These are phyloP conservation scores for Boletellus ananiceps DNA, from an alignment of 768 basidiomycete genomes.

Conservation along the genomic window DNA sequence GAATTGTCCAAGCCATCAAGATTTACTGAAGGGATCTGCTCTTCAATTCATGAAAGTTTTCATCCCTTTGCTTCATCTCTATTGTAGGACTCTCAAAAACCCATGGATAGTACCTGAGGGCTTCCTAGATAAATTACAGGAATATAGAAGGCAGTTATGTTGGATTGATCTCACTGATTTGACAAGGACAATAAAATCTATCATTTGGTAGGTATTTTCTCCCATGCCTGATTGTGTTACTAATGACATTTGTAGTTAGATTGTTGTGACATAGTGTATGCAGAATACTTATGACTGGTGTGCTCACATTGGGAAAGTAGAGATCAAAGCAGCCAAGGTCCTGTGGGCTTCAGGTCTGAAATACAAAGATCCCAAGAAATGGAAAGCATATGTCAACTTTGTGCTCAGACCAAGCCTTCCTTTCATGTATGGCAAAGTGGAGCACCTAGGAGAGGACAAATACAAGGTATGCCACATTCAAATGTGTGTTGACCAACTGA, in stretches of 20 bases:
- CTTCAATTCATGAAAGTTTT: background rate
- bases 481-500: background rate
- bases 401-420: background rate
- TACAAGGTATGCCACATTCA: background rate
- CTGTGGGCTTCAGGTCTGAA: background rate
- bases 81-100: background rate
- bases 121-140: background rate
- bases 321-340: background rate
- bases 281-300: conserved; percentile 1
- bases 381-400: background rate
- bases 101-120: background rate
- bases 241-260: too few relatives aligned
- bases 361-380: background rate
- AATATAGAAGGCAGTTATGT: background rate
- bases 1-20: background rate
- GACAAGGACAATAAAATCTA: background rate
- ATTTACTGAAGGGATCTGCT: background rate
- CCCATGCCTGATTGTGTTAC: too few relatives aligned
- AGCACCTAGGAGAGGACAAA: background rate
- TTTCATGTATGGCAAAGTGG: background rate
- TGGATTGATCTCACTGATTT: background rate
- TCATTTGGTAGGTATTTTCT: background rate
- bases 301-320: background rate
- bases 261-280: conserved; percentile 1
- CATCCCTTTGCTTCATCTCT: background rate